Conservation (phyloP, 495 filamentous ascomycete genomes). For the Lindgomyces ingoldianus region DNA sequence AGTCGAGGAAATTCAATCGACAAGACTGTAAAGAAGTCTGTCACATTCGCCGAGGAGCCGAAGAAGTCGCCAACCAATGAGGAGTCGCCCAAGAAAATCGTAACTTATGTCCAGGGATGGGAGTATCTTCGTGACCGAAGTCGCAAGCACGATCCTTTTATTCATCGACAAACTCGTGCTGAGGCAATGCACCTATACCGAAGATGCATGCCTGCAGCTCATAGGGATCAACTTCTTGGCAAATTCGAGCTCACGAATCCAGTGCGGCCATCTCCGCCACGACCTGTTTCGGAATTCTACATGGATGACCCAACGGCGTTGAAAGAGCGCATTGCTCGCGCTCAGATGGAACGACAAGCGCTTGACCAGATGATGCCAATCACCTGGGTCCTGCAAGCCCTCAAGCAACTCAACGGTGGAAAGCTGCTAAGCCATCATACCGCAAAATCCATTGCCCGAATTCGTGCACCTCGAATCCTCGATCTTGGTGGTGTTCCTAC, state of each 20-base stretch:
- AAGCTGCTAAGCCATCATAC: conserved; percentile 77
- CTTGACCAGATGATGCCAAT: conserved; percentile 70
- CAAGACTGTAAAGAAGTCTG: conserved; percentile 61
- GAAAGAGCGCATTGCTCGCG: conserved; percentile 59
- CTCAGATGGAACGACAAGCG: conserved; percentile 75
- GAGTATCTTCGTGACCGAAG: conserved; percentile 64
- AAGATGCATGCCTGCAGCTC: conserved; percentile 48
- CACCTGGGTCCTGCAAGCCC: conserved; percentile 79
- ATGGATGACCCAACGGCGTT: conserved; percentile 50
- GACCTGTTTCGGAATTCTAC: conserved; percentile 44
- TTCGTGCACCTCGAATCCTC: conserved; percentile 65
- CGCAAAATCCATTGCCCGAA: conserved; percentile 55
- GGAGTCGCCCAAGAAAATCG: conserved; percentile 55
- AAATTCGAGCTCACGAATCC: conserved; percentile 67
- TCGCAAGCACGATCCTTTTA: conserved; percentile 68
- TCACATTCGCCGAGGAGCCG: conserved; percentile 68
- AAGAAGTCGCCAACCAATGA: conserved; percentile 27
- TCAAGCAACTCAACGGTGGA: conserved; percentile 76
- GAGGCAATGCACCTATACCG: conserved; percentile 86
- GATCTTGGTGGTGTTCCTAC: conserved; percentile 84
- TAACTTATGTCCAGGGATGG: conserved; percentile 91
- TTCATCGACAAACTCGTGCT: conserved; percentile 79
- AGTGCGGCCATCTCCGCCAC: conserved; percentile 51
- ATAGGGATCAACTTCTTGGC: conserved; percentile 67
- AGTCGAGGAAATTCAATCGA: conserved; percentile 36